Conservation (phyloP, 1,139 yeast genomes). For the Blastobotrys elegans region DNA sequence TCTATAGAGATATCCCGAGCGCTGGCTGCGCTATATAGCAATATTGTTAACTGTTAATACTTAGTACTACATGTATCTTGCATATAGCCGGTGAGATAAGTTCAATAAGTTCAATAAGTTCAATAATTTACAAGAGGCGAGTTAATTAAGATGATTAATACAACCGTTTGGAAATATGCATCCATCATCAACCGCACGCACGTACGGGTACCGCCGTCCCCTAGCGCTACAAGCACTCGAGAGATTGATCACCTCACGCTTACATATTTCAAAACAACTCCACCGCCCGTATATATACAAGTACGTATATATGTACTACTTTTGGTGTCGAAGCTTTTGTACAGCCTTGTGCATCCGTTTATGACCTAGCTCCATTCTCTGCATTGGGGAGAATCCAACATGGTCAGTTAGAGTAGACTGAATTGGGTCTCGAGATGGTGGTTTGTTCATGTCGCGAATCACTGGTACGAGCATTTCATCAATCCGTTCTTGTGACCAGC, state of each 20-base stretch:
- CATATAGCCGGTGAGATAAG: too few relatives aligned
- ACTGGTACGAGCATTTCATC: slow-evolving; percentile 90
- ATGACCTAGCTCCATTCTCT: slow-evolving; percentile 22
- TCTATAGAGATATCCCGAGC: too few relatives aligned
- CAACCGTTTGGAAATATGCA: too few relatives aligned
- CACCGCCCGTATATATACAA: too few relatives aligned
- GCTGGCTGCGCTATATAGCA: background rate
- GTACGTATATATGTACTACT: too few relatives aligned
- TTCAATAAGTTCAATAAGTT: background rate
- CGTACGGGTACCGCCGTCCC: too few relatives aligned
- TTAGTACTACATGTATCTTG: too few relatives aligned
- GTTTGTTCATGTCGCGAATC: slow-evolving; percentile 47
- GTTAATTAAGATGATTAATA: background rate
- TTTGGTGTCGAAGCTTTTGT: slow-evolving; percentile 15
- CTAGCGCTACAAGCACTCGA: too few relatives aligned
- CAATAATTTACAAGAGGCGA: background rate
- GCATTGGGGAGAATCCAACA: slow-evolving; percentile 29
- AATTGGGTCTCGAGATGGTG: slow-evolving; percentile 5
- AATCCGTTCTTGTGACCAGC: slow-evolving; percentile 73
- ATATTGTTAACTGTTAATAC: background rate
- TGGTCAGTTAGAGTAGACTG: slow-evolving; percentile 33
- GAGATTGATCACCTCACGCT: too few relatives aligned
- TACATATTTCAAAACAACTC: too few relatives aligned
- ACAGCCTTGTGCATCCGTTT: slow-evolving; percentile 28
- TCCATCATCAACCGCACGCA: too few relatives aligned